phyloP scores from a whole-genome alignment of 2,329 filamentous ascomycete genomes.

The Rhynchosporium graminicola region DNA sequence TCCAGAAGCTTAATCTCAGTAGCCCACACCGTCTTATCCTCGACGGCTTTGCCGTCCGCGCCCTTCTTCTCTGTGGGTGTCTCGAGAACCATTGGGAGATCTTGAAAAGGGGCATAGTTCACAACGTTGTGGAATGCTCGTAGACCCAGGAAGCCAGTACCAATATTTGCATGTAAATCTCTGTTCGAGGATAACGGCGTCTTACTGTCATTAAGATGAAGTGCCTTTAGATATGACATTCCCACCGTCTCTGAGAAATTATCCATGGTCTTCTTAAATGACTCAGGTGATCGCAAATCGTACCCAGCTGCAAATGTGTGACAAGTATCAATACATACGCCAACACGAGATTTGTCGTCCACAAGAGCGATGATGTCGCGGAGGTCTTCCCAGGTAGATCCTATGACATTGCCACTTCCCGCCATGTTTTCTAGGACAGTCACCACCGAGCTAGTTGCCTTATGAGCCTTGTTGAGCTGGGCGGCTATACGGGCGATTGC shows the following conservation, averaged over 20 bases:
- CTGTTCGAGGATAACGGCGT: conserved; percentile 79
- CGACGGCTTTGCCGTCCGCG: conserved; percentile 63
- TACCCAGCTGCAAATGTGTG: conserved; percentile 95
- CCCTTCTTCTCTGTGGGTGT: conserved; percentile 83
- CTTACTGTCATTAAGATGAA: conserved; percentile 96
- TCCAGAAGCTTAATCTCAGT: conserved; percentile 94
- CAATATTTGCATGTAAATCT: conserved; percentile 94
- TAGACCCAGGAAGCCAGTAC: conserved; percentile 88
- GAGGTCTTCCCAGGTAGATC: conserved; percentile 82
- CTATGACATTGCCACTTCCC: conserved; percentile 82
- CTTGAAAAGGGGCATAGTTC: conserved; percentile 75
- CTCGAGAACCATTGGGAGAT: conserved; percentile 88
- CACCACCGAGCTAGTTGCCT: conserved; percentile 72
- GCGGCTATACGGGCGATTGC: conserved; percentile 78
- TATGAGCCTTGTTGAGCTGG: conserved; percentile 80
- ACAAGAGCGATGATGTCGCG: conserved; percentile 79
- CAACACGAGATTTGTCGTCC: conserved; percentile 79
- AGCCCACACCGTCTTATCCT: conserved; percentile 86
- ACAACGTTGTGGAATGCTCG: conserved; percentile 88
- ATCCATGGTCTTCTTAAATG: conserved; percentile 72
- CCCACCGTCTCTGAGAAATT: conserved; percentile 80
- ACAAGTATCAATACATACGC: conserved; percentile 95
- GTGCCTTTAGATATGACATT: conserved; percentile 73
- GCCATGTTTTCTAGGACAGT: conserved; percentile 97
- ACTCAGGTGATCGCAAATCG: conserved; percentile 74